phyloP scores from a whole-genome alignment of 2,329 filamentous ascomycete genomes.

The Cladosporium sp. region DNA sequence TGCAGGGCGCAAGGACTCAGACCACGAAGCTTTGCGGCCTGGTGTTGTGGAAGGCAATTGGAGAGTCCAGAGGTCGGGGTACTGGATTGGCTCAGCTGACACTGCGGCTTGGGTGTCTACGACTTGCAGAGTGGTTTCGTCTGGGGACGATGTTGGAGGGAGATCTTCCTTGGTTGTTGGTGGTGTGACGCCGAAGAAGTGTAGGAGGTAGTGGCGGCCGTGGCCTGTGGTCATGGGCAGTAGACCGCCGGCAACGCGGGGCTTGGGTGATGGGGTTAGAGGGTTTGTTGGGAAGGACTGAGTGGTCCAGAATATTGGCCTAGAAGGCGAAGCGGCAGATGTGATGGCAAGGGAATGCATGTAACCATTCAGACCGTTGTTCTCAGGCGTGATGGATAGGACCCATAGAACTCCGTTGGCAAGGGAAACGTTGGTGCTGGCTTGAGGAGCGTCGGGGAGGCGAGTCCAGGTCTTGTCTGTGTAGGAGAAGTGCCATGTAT shows the following conservation, averaged over 20 bases:
- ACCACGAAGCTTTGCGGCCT: slow-evolving; percentile 31
- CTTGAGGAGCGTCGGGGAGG: slow-evolving; percentile 34
- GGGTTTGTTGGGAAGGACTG: slow-evolving; percentile 48
- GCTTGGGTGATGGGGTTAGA: slow-evolving; percentile 45
- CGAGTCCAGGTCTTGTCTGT: slow-evolving; percentile 32
- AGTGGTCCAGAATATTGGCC: slow-evolving; percentile 40
- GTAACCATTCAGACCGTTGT: slow-evolving; percentile 31
- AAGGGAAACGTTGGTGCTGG: slow-evolving; percentile 40
- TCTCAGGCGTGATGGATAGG: slow-evolving; percentile 40
- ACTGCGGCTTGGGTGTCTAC: slow-evolving; percentile 21
- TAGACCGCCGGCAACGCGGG: slow-evolving; percentile 43
- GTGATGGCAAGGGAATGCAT: slow-evolving; percentile 35
- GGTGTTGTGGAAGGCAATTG: slow-evolving; percentile 44
- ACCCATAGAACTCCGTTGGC: slow-evolving; percentile 43
- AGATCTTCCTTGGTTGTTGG: slow-evolving; percentile 19
- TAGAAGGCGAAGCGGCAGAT: slow-evolving; percentile 17
- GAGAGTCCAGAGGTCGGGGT: slow-evolving; percentile 49
- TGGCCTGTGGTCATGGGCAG: slow-evolving; percentile 47
- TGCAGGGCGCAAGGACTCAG: slow-evolving; percentile 43
- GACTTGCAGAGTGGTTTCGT: slow-evolving; percentile 25
- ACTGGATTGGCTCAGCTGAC: slow-evolving; percentile 27
- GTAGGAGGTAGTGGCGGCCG: slow-evolving; percentile 48
- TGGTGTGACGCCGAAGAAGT: slow-evolving; percentile 42
- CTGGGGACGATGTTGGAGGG: slow-evolving; percentile 25
- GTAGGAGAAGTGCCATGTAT: slow-evolving; percentile 37